Evolutionary conservation across 768 basidiomycete genomes (phyloP).

Genomic region (Omphalotus guepiniiformis): DNA sequence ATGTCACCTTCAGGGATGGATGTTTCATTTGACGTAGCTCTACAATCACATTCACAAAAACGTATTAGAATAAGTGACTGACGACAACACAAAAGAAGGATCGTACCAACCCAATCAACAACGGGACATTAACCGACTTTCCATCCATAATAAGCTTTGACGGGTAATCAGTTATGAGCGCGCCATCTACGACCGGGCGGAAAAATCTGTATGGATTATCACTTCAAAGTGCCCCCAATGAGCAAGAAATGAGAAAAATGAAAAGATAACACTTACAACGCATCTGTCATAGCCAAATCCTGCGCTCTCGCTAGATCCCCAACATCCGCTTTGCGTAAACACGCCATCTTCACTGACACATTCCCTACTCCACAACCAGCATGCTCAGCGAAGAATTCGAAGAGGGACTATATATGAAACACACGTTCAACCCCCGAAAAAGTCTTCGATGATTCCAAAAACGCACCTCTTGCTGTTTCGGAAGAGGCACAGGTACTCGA

Average conservation of each 20-base stretch:
- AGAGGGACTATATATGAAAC: constrained; percentile 37
- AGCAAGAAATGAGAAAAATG: background rate
- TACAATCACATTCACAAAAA: too few species aligned
- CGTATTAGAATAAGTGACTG: background rate
- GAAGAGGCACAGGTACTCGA: constrained; percentile 44
- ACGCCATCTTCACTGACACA: constrained; percentile 32
- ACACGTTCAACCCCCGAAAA: background rate
- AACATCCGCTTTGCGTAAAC: constrained; percentile 45
- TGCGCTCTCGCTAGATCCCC: constrained; percentile 51
- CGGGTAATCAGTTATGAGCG: constrained; percentile 43
- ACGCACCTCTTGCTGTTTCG: constrained; percentile 49
- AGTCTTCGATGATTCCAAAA: background rate
- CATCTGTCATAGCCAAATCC: constrained; percentile 37
- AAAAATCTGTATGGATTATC: constrained; percentile 42
- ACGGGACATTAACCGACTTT: constrained; percentile 42
- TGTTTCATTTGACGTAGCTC: constrained; percentile 59
- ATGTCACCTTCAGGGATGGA: constrained; percentile 37
- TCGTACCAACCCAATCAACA: constrained; percentile 64
- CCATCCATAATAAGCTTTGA: constrained; percentile 40
- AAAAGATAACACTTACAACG: constrained; percentile 35
- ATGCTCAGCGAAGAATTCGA: constrained; percentile 43
- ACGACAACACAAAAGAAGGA: constrained; percentile 14
- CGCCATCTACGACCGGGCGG: constrained; percentile 51
- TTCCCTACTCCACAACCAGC: constrained; percentile 45
- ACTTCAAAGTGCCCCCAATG: constrained; percentile 19